A percentile compares a stretch with the other conserved stretches of the same genome.
Evolutionary conservation across 2,329 filamentous ascomycete genomes (phyloP).

Genomic region (Kalmusia sp.): DNA sequence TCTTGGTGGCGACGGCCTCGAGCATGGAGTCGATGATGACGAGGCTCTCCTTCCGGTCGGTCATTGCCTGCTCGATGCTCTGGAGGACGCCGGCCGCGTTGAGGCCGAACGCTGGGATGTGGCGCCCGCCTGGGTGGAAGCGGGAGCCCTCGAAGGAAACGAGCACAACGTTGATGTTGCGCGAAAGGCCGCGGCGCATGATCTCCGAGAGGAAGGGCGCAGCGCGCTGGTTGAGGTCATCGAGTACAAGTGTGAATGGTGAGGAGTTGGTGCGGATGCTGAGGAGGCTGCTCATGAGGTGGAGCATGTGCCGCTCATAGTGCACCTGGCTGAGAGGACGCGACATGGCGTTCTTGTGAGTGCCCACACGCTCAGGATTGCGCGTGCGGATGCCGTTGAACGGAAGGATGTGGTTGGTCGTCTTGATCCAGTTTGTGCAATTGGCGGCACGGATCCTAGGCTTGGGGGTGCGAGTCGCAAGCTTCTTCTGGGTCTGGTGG

Average conservation of each 20-base stretch:
- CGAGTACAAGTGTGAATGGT: conserved; percentile 84
- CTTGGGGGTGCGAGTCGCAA: not conserved
- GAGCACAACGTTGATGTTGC: conserved; percentile 72
- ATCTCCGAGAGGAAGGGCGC: conserved; percentile 75
- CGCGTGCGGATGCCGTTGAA: conserved; percentile 19
- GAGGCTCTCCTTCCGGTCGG: conserved; percentile 53
- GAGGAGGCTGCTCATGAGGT: conserved; percentile 82
- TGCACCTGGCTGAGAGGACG: conserved; percentile 54
- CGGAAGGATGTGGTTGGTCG: conserved; percentile 15
- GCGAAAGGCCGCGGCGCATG: conserved; percentile 66
- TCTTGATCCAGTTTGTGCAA: conserved; percentile 24
- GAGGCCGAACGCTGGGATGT: conserved; percentile 71
- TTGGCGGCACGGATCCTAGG: conserved; percentile 5
- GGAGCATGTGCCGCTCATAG: conserved; percentile 81
- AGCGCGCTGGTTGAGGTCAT: conserved; percentile 83
- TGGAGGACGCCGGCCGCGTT: conserved; percentile 59
- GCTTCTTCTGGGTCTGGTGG: not conserved
- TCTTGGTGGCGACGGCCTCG: conserved; percentile 55
- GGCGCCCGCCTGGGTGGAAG: conserved; percentile 68
- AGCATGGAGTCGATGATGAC: conserved; percentile 84
- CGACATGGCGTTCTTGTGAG: conserved; percentile 23
- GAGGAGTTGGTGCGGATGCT: conserved; percentile 80
- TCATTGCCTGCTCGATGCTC: conserved; percentile 27
- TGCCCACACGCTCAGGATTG: conserved; percentile 7
- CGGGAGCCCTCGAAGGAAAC: conserved; percentile 78